phyloP scores from a whole-genome alignment of 306 rosid genomes.

The Urtica urens region DNA sequence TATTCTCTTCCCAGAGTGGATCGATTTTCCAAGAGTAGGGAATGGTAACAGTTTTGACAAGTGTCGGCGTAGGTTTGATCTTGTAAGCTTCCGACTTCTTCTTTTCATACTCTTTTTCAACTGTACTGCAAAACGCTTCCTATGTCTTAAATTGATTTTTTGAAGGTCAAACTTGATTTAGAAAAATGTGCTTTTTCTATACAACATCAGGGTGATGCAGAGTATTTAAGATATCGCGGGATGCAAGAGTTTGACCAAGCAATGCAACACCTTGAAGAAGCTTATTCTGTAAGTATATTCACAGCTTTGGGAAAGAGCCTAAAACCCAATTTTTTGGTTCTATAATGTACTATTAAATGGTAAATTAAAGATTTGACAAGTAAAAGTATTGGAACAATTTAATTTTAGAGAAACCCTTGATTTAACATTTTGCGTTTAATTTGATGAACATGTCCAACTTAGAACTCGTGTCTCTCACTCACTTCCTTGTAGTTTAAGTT shows the following conservation, averaged over 20 bases:
- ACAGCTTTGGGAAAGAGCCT: no score
- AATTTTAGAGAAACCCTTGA: no score
- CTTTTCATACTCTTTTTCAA: not conserved
- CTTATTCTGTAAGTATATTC: slow-evolving; percentile 69
- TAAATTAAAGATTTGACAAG: slow-evolving; percentile 8
- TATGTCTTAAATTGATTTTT: not conserved
- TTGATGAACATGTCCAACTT: no score
- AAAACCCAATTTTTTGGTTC: no score
- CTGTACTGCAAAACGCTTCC: not conserved
- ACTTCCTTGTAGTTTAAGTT: no score
- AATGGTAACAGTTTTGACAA: slow-evolving; percentile 69
- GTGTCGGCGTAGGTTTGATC: slow-evolving; percentile 95
- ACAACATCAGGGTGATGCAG: slow-evolving; percentile 66
- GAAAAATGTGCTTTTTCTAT: slow-evolving; percentile 22
- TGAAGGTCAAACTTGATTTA: no score
- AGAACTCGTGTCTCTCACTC: no score
- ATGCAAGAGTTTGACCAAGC: slow-evolving; percentile 96
- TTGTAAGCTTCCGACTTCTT: slow-evolving; percentile 40
- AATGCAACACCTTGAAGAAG: slow-evolving; percentile 93
- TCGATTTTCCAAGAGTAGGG: slow-evolving; percentile 96
- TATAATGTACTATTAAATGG: no score
- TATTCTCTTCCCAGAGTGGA: slow-evolving; percentile 61
- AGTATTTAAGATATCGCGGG: slow-evolving; percentile 64
- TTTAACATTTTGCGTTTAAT: no score
- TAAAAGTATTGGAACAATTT: no score